Conservation (phyloP, 148 eudicot species). For the Amaranthus cruentus region DNA sequence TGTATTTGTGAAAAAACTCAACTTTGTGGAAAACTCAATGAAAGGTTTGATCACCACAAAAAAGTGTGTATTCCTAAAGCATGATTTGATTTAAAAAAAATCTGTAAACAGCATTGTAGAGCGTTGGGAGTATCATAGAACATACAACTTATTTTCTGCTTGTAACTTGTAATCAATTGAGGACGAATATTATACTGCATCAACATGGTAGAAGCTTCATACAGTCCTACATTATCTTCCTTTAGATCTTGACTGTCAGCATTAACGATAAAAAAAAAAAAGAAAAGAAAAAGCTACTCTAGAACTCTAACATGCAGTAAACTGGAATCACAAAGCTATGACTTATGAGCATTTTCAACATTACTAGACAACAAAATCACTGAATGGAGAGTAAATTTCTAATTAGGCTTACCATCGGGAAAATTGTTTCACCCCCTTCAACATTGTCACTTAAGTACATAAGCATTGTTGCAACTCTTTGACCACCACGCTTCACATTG, state of each 20-base stretch:
- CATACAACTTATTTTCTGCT: too few relatives aligned
- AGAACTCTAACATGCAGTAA: background rate
- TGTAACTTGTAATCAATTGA: too few relatives aligned
- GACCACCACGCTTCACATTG: constrained; percentile 92
- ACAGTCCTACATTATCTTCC: background rate
- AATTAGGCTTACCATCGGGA: constrained; percentile 63
- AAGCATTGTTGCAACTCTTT: constrained; percentile 90
- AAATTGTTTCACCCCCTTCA: constrained; percentile 93
- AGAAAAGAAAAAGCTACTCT: background rate
- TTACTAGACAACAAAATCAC: background rate
- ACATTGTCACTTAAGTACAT: constrained; percentile 93
- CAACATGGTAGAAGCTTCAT: background rate
- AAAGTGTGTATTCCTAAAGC: too few relatives aligned
- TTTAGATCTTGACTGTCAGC: background rate
- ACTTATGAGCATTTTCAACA: too few relatives aligned
- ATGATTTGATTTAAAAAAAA: too few relatives aligned
- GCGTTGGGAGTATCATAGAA: too few relatives aligned
- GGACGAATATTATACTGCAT: too few relatives aligned
- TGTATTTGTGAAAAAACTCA: too few relatives aligned
- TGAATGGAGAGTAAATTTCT: background rate
- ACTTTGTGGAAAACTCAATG: too few relatives aligned
- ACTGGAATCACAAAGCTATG: background rate
- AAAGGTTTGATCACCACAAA: too few relatives aligned
- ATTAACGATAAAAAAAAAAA: background rate
- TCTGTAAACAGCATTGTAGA: too few relatives aligned